Evolutionary conservation across 805 yeast species (phyloP).

Genomic region (Myxozyma nipponensis): DNA sequence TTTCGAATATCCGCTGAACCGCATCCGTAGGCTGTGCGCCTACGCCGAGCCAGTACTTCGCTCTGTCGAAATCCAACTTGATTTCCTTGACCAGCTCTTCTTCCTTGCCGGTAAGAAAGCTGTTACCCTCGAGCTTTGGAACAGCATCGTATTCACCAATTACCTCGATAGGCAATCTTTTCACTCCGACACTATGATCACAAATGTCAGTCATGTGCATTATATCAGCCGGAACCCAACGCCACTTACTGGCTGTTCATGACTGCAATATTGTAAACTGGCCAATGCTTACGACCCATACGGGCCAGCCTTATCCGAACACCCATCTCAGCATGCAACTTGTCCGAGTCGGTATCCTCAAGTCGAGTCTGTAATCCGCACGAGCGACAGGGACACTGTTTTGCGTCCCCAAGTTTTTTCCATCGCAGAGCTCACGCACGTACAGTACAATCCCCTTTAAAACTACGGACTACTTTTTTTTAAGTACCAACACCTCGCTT

Average conservation of each 20-base stretch:
- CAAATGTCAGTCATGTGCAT: too few species aligned
- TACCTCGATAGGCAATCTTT: slow-evolving; percentile 72
- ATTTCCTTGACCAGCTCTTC: slow-evolving; percentile 69
- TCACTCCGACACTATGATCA: neutral
- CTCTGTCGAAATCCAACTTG: slow-evolving; percentile 76
- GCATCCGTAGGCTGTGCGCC: slow-evolving; percentile 93
- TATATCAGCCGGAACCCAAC: too few species aligned
- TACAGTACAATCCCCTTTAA: too few species aligned
- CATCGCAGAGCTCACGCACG: too few species aligned
- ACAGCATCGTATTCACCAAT: slow-evolving; percentile 89
- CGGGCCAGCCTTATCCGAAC: slow-evolving; percentile 88
- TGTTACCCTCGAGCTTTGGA: slow-evolving; percentile 49
- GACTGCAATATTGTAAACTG: slow-evolving; percentile 89
- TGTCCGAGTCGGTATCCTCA: too few species aligned
- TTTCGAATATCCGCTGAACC: slow-evolving; percentile 69
- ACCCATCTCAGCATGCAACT: too few species aligned
- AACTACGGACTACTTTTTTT: too few species aligned
- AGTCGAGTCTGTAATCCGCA: too few species aligned
- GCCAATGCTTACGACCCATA: slow-evolving; percentile 84
- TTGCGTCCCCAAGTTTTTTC: too few species aligned
- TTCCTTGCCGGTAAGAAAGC: slow-evolving; percentile 43
- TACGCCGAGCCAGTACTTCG: slow-evolving; percentile 95
- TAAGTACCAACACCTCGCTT: too few species aligned
- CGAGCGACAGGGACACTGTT: too few species aligned
- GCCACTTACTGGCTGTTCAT: slow-evolving; percentile 50